Base-by-base conservation (phyloP, 108 stramenopile species). In the Pseudonitzschia multistriata region DNA sequence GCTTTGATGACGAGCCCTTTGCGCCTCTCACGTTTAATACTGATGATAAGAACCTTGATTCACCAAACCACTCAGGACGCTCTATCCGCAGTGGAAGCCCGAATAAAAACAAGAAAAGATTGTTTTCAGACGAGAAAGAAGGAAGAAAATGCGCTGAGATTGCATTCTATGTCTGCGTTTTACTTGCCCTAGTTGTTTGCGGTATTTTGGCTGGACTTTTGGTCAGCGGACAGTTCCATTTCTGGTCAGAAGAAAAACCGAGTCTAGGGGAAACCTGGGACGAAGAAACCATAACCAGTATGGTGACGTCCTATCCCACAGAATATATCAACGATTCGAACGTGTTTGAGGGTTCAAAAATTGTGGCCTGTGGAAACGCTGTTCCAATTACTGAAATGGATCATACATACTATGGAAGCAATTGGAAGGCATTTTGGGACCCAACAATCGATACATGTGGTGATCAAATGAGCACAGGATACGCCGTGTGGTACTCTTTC, bases 401-500 rank as follows among this genome's bases (percentile, higher is more conserved):
- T 28, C 64, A n/a, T n/a, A 22, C 40, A 3, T 67, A 67, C 31
- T 60, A 42, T 39, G 65, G 66, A 22, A 42, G 40, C 11, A 67
- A 64, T 10, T 66, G 31, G 25, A 54, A 40, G 15, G 50, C 66
- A 3, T 47, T 65, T 14, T 66, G 66, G 73, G 66, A 74, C 60
- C 45, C 40, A 24, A 59, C 57, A 3, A 48, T 74, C 25, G 66
- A 74, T 49, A 74, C 62, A n/a, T 74, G 73, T 74, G 73, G 73
- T n/a, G 66, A 74, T 42, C 65, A 66, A 36, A 67, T 67, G 73
- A 67, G 57, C 30, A 57, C 54, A 15, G 73, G 73, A 22, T 45
- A 56, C 14, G 54, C 73, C 22, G 40, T 65, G 17, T 74, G 73
- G 73, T 74, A 66, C 28, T 39, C 64, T 39, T 67, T 49, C 31